Conservation (phyloP, 2,329 filamentous ascomycete genomes). For the Phialemonium atrogriseum region DNA sequence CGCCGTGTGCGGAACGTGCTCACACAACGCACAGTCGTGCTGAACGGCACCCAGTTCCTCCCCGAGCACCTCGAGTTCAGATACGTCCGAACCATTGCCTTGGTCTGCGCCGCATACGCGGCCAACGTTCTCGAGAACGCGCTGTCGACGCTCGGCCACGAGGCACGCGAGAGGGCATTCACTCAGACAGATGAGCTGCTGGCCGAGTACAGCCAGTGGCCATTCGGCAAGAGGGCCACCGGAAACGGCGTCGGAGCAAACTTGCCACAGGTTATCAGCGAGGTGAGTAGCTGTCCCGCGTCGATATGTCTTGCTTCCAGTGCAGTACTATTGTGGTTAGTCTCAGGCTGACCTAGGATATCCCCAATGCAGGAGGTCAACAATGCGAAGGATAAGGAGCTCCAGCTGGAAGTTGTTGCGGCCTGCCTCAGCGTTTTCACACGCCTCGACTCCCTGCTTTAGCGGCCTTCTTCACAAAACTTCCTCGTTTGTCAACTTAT, state of each 20-base stretch:
- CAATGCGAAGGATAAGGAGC: constrained; percentile 82
- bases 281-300: constrained; percentile 50
- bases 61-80: constrained; percentile 93
- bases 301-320: background rate
- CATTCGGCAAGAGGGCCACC: constrained; percentile 78
- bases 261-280: constrained; percentile 74
- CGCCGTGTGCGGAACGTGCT: constrained; percentile 86
- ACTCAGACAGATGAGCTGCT: constrained; percentile 94
- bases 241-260: constrained; percentile 84
- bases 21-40: constrained; percentile 87
- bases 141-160: constrained; percentile 86
- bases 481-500: constrained; percentile 1
- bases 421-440: constrained; percentile 97
- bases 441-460: constrained; percentile 90
- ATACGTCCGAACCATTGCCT: constrained; percentile 82
- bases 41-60: constrained; percentile 78
- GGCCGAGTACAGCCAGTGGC: constrained; percentile 95
- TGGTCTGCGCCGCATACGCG: constrained; percentile 97
- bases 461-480: constrained; percentile 18
- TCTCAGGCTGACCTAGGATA: constrained; percentile 1
- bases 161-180: constrained; percentile 88
- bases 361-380: constrained; percentile 56
- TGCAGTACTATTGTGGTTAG: constrained; percentile 10
- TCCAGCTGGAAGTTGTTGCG: constrained; percentile 94
- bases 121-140: constrained; percentile 98